phyloP scores from a whole-genome alignment of 1,139 yeast genomes.

The Sporopachydermia cereana region DNA sequence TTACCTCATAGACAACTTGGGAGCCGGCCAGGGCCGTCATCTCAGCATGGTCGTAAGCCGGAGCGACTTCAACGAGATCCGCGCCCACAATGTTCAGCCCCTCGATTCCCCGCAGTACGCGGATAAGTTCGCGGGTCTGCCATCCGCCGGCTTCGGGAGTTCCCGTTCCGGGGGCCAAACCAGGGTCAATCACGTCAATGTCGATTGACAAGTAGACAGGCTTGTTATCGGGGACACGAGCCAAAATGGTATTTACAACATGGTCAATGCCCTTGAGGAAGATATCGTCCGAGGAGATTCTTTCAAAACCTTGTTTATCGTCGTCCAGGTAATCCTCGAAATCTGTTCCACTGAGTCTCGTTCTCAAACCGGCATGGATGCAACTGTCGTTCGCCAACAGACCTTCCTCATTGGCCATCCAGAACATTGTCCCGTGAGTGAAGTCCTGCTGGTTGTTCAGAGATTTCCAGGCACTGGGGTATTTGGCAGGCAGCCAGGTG shows the following conservation, averaged over 20 bases:
- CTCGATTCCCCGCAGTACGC: constrained; percentile 47
- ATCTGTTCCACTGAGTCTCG: constrained; percentile 49
- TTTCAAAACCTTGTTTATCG: constrained; percentile 46
- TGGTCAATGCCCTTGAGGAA: constrained; percentile 48
- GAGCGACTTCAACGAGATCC: constrained; percentile 69
- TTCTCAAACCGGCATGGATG: constrained; percentile 62
- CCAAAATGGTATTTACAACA: constrained; percentile 39
- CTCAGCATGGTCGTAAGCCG: constrained; percentile 53
- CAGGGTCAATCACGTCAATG: constrained; percentile 74
- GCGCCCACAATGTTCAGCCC: constrained; percentile 59
- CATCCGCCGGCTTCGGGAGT: constrained; percentile 79
- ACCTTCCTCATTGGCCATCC: constrained; percentile 66
- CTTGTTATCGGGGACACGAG: constrained; percentile 36
- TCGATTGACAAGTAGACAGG: constrained; percentile 69
- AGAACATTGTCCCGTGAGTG: constrained; percentile 73
- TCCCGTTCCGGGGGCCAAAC: constrained; percentile 73
- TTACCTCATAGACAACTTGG: constrained; percentile 56
- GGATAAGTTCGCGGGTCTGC: constrained; percentile 62
- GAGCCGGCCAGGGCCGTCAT: constrained; percentile 69
- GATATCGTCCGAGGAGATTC: constrained; percentile 60
- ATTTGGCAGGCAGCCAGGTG: constrained; percentile 63
- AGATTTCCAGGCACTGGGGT: constrained; percentile 61
- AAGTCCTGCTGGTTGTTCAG: constrained; percentile 35
- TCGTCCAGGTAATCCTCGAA: constrained; percentile 53
- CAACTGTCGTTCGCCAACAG: constrained; percentile 41